A percentile compares a stretch with the other conserved stretches of the same genome.
These are phyloP conservation scores for Pseudotsuga menziesii DNA, from an alignment of 75 land plant species.

Conservation along the genomic window DNA sequence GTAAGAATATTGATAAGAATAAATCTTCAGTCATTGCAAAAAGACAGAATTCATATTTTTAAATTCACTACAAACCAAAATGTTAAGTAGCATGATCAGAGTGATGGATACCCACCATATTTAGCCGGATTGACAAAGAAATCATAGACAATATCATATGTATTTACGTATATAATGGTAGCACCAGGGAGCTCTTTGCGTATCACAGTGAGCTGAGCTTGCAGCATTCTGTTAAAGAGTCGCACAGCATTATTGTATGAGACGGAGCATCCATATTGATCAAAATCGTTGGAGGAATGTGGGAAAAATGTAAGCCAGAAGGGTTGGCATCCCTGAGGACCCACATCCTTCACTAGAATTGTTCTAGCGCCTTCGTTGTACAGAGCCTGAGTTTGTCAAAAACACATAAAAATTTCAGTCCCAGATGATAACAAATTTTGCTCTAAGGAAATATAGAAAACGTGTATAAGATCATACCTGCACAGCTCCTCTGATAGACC, in stretches of 20 bases:
- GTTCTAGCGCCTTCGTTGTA: constrained; percentile 54
- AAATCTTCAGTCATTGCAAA: no score
- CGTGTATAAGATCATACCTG: background rate
- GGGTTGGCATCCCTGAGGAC: constrained; percentile 73
- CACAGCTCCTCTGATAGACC: background rate
- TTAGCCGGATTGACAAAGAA: constrained; percentile 49
- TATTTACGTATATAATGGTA: constrained; percentile 47
- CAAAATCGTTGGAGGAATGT: constrained; percentile 42
- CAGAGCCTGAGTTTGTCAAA: constrained; percentile 24
- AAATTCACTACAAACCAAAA: no score
- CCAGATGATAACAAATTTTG: no score
- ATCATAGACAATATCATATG: constrained; percentile 43
- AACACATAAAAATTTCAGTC: background rate
- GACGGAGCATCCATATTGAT: constrained; percentile 53
- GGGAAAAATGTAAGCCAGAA: constrained; percentile 36
- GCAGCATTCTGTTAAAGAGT: constrained; percentile 53
- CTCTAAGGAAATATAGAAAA: no score
- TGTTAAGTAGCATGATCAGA: no score
- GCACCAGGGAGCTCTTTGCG: constrained; percentile 33
- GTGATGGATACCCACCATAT: constrained; percentile 34
- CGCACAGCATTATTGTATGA: constrained; percentile 61
- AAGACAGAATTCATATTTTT: no score
- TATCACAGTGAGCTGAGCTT: constrained; percentile 17
- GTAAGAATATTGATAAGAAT: no score
- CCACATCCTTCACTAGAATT: constrained; percentile 58